Conservation (phyloP, 257 asterid species). For the Plantago major region DNA sequence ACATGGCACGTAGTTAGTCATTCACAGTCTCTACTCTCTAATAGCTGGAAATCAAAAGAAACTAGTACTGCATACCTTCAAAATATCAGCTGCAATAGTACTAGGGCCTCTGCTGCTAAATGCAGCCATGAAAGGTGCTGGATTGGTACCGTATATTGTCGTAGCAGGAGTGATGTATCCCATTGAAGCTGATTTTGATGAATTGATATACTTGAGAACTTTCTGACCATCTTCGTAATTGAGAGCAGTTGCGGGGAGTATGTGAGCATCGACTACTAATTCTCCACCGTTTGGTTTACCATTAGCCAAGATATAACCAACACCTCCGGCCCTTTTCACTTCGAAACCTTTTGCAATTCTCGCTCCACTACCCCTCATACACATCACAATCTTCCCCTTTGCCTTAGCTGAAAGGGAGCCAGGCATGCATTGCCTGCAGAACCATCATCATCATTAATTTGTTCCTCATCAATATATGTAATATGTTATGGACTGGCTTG, state of each 20-base stretch:
- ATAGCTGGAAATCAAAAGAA: neutral
- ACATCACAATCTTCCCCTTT: slow-evolving; percentile 71
- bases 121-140: slow-evolving; percentile 59
- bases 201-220: slow-evolving; percentile 35
- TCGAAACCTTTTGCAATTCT: slow-evolving; percentile 77
- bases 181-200: slow-evolving; percentile 24
- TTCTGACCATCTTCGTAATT: slow-evolving; percentile 29
- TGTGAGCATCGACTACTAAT: slow-evolving; percentile 38
- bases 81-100: slow-evolving; percentile 35
- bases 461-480: neutral
- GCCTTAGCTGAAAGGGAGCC: slow-evolving; percentile 66
- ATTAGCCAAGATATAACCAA: slow-evolving; percentile 66
- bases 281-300: slow-evolving; percentile 46
- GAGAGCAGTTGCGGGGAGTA: slow-evolving; percentile 57
- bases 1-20: neutral
- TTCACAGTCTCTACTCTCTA: too few relatives aligned
- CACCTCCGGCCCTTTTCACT: slow-evolving; percentile 86
- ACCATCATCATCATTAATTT: neutral
- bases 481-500: neutral
- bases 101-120: slow-evolving; percentile 63
- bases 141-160: slow-evolving; percentile 34
- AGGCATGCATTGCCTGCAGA: slow-evolving; percentile 74
- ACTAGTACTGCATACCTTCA: slow-evolving; percentile 35
- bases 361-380: slow-evolving; percentile 72
- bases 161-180: slow-evolving; percentile 33